Evolutionary conservation across 2,329 filamentous ascomycete species (phyloP), one percentile per base, ranked within the genome.

Genomic region (Fusarium multiceps): DNA sequence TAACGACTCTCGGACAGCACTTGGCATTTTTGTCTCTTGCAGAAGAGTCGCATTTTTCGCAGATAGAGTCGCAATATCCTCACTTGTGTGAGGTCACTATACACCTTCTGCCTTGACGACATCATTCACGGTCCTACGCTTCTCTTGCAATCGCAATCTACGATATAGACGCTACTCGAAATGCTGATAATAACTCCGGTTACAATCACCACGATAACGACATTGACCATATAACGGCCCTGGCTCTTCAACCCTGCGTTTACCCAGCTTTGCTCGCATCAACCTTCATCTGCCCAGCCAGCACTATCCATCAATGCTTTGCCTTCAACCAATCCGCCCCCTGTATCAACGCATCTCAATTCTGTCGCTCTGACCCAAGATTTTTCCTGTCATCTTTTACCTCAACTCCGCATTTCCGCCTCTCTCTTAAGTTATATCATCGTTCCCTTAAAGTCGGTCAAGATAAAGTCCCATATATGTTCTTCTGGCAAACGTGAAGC

Each of bases 181-280:
- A 55, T 42, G 9, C 28, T 56, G 28, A 63, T 47, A 57, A 55
- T 54, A 63, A 66, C 60, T 51, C 53, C 47, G 41, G 54, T 62
- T 55, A 60, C 66, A 34, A 42, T 40, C 41, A 54, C 54, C 43
- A 46, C 54, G 66, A 71, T 58, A 67, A 67, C 48, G 51, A 48
- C 68, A 71, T 59, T 55, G 51, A 55, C 41, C 66, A 61, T 42
- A 69, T 25, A 62, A 62, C n/a, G 63, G 64, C 53, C 68, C 37
- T 66, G 55, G 63, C 63, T 68, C 63, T 59, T 59, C 34, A 51
- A 60, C 68, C 49, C 34, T 53, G 34, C 32, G 32, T 34, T 32
- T 66, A 40, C 55, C 41, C 66, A 66, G 62, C 55, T 71, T 71
- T 59, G 30, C 55, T 71, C 66, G 68, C 68, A 61, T 71, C 68